Percentiles rank a stretch among this genome's conserved stretches.
phyloP scores from a whole-genome alignment of 2,329 filamentous ascomycete genomes.

The Xylaria arbuscula region DNA sequence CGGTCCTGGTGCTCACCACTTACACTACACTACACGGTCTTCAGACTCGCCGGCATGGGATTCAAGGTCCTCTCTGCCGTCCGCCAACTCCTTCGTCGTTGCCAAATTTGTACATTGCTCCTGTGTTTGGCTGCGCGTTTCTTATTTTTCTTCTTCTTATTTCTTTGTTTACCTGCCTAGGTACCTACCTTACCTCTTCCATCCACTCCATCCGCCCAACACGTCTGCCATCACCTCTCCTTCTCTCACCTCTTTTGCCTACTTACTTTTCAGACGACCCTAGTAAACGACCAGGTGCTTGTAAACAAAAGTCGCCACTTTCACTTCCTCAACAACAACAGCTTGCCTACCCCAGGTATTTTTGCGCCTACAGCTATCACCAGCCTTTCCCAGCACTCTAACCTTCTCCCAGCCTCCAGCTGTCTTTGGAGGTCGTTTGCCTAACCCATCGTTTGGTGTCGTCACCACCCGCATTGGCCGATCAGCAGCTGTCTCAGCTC shows the following conservation, averaged over 20 bases:
- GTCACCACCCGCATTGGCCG: conserved; percentile 14
- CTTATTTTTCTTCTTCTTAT: conserved; percentile 23
- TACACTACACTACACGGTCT: conserved; percentile 3
- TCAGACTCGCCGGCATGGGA: conserved; percentile 16
- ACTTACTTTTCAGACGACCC: background rate
- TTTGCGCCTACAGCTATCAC: conserved; percentile 19
- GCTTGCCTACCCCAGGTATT: background rate
- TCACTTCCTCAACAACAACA: conserved; percentile 1
- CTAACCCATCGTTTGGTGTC: conserved; percentile 10
- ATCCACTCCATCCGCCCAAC: conserved; percentile 7
- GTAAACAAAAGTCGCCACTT: conserved; percentile 22
- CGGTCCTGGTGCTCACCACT: conserved; percentile 33
- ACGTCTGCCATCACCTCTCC: conserved; percentile 13
- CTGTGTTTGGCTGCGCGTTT: conserved; percentile 21
- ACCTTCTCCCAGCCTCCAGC: background rate
- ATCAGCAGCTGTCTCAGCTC: conserved; percentile 18
- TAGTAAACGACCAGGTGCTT: conserved; percentile 6
- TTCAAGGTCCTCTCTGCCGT: conserved; percentile 21
- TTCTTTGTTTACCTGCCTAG: conserved; percentile 30
- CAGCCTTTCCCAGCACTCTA: background rate
- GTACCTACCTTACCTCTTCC: conserved; percentile 2
- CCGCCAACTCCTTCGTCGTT: conserved; percentile 23
- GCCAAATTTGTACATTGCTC: conserved; percentile 17
- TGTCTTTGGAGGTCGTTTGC: background rate
- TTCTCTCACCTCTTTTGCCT: background rate